Base-by-base conservation (phyloP, 2,329 filamentous ascomycete species). In the Colletotrichum plurivorum region DNA sequence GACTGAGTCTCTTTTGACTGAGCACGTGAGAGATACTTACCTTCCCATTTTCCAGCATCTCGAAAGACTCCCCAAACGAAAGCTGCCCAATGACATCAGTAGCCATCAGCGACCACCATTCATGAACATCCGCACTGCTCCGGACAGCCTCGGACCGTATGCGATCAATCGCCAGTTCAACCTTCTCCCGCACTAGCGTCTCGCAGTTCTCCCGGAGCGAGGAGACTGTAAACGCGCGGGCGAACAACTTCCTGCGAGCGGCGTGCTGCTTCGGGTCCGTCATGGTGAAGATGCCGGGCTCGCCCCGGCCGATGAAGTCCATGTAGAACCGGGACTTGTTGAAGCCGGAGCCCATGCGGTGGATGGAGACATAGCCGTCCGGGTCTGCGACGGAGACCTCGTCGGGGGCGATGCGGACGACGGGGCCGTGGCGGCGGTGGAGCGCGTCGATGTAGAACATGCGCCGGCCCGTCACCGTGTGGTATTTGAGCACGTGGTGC, bases 31-130 rank as follows among this genome's bases (percentile, higher is more conserved):
- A 15, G 9, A 18, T n/a, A 66, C 76, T 68, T 73, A 87, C 85
- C 76, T 84, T 75, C 16, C 85, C 85, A 4, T 75, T 74, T 63
- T 89, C 85, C 4, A 90, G 74, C 78, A 85, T 84, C 0, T 77
- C 75, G 66, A 89, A 89, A 0, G 85, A 85, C n/a, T 88, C 82
- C 0, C 87, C 87, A 74, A 90, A 89, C 1, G 78, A 83, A 6
- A 90, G 74, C 58, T 88, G 81, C 0, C 82, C 85, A 57, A 89
- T 86, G 1, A 87, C 76, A 72, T 90, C 88, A 0, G 86, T 87
- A 0, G 86, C 76, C 80, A 88, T 83, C 60, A 87, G 87, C 6
- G 83, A 74, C 77, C 81, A 86, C 87, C 87, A 89, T 64, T 87
- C 87, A 66, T 82, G 80, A 0, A 89, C 75, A 68, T 90, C 86